phyloP scores from a whole-genome alignment of 768 basidiomycete genomes.

The Neoboletus magnificus region DNA sequence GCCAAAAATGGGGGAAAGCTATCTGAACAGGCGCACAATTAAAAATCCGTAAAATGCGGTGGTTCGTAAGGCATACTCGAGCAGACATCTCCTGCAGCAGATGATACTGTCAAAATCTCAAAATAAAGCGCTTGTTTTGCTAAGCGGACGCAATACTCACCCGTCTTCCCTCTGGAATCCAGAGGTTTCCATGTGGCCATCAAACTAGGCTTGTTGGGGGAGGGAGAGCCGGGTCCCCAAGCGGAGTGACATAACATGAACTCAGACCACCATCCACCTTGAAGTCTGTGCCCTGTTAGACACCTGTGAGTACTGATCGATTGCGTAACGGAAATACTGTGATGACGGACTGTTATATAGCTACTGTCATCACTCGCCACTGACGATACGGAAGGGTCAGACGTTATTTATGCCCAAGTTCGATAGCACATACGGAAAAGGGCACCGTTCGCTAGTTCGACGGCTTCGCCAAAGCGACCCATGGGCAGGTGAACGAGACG shows the following conservation, averaged over 20 bases:
- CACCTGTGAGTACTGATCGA: slow-evolving; percentile 2
- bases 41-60: neutral
- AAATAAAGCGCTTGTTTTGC: neutral
- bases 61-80: neutral
- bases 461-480: slow-evolving; percentile 96
- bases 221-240: slow-evolving; percentile 68
- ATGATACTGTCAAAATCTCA: neutral
- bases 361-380: slow-evolving; percentile 95
- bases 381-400: slow-evolving; percentile 24
- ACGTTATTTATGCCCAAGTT: slow-evolving; percentile 1
- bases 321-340: neutral
- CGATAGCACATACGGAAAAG: slow-evolving; percentile 77
- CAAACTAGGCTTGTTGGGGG: slow-evolving; percentile 67
- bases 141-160: neutral
- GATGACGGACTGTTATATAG: slow-evolving; percentile 78
- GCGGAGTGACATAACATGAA: slow-evolving; percentile 87
- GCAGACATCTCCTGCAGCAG: neutral
- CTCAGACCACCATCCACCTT: slow-evolving; percentile 94
- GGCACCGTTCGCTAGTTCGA: slow-evolving; percentile 91
- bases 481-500: slow-evolving; percentile 89
- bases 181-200: neutral
- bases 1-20: neutral
- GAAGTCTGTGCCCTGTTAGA: slow-evolving; percentile 78
- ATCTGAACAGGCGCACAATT: neutral
- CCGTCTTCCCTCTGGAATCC: neutral